A percentile compares a stretch with the other conserved stretches of the same genome.
Conservation (phyloP, 768 basidiomycete species). For the Lactarius trivialis region DNA sequence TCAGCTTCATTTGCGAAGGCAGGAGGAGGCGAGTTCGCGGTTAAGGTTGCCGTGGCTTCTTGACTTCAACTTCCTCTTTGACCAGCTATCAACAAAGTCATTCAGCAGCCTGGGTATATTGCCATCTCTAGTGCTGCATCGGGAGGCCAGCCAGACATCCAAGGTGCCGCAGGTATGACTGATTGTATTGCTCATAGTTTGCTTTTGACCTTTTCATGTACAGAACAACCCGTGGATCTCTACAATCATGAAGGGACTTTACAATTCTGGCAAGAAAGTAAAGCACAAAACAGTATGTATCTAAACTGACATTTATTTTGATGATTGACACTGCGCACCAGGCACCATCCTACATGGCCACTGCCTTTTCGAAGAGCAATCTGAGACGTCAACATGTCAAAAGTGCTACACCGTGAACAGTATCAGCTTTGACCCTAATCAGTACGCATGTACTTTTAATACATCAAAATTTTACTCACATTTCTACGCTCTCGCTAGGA, state of each 20-base stretch:
- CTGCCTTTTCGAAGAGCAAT: neutral
- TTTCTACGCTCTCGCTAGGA: neutral
- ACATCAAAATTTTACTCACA: neutral
- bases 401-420: conserved; percentile 21
- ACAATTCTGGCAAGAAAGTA: conserved; percentile 15
- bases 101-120: conserved; percentile 11
- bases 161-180: neutral
- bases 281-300: conserved; percentile 2
- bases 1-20: conserved; percentile 6
- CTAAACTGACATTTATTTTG: neutral
- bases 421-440: conserved; percentile 22
- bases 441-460: neutral
- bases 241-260: conserved; percentile 19
- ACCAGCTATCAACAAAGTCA: conserved; percentile 14
- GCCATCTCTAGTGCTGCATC: conserved; percentile 17
- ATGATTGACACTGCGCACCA: neutral
- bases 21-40: conserved; percentile 7
- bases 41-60: neutral
- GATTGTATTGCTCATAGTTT: neutral
- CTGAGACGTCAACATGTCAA: neutral
- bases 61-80: neutral
- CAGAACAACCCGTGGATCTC: conserved; percentile 1
- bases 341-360: conserved; percentile 18
- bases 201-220: neutral
- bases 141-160: conserved; percentile 10